Evolutionary conservation across 768 basidiomycete genomes (phyloP).

Genomic region (Dictyophora rubrovolvata): DNA sequence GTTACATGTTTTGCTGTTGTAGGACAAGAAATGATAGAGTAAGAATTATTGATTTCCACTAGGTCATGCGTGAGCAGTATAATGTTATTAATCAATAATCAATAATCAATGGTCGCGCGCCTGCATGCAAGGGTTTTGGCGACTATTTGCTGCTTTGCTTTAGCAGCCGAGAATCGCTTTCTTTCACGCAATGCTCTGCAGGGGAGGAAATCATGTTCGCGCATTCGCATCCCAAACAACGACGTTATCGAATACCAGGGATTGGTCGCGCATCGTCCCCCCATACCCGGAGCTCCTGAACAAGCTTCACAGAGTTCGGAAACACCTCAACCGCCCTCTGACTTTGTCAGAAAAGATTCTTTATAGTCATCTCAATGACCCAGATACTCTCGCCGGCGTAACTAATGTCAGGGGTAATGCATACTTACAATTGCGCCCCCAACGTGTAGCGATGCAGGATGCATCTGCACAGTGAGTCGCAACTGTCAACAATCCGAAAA

Average conservation of each 20-base stretch:
- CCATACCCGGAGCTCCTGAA: constrained; percentile 64
- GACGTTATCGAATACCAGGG: constrained; percentile 33
- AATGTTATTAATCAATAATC: too few species aligned
- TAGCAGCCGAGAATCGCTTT: too few species aligned
- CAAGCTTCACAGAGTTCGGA: constrained; percentile 61
- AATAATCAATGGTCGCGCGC: too few species aligned
- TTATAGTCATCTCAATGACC: constrained; percentile 83
- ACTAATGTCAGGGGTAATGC: constrained; percentile 73
- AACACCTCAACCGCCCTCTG: constrained; percentile 65
- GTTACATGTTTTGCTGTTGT: too few species aligned
- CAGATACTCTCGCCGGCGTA: constrained; percentile 53
- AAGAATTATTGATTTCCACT: too few species aligned
- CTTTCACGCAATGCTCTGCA: too few species aligned
- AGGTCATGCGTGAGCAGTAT: too few species aligned
- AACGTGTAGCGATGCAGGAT: constrained; percentile 97
- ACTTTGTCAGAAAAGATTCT: constrained; percentile 97
- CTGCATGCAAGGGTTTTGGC: too few species aligned
- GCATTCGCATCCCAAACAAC: constrained; percentile 30
- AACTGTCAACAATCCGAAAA: background rate
- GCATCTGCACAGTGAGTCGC: constrained; percentile 72
- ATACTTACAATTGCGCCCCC: constrained; percentile 84
- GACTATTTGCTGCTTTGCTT: too few species aligned
- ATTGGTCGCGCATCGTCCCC: constrained; percentile 70
- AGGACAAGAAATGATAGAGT: too few species aligned
- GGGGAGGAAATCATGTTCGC: background rate